A percentile compares a stretch with the other conserved stretches of the same genome.
Conservation (phyloP, 441 rosid genomes). For the Bruguiera hainesii region DNA sequence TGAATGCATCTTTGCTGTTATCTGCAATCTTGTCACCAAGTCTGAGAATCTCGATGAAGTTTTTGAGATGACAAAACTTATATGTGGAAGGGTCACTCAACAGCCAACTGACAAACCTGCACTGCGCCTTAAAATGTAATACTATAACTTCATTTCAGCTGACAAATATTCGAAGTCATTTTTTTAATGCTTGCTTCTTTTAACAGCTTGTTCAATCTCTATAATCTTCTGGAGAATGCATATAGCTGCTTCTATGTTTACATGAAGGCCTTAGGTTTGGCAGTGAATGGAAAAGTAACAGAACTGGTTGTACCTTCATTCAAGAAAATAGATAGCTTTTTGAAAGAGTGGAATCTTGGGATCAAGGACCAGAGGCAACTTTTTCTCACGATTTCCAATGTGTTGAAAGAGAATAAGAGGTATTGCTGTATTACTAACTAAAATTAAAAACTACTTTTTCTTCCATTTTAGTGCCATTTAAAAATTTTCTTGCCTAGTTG, state of each 20-base stretch:
- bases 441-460: neutral
- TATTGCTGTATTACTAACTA: conserved; percentile 13
- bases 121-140: conserved; percentile 88
- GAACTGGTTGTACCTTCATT: conserved; percentile 72
- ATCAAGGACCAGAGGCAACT: conserved; percentile 78
- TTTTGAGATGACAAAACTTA: conserved; percentile 68
- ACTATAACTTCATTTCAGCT: conserved; percentile 3
- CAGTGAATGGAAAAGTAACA: conserved; percentile 73
- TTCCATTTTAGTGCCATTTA: neutral
- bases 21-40: conserved; percentile 83
- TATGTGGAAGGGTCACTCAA: conserved; percentile 70
- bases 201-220: conserved; percentile 91
- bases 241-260: conserved; percentile 79
- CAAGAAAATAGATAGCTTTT: conserved; percentile 71
- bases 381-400: conserved; percentile 71
- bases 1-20: conserved; percentile 91
- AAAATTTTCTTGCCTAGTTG: neutral
- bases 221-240: conserved; percentile 72
- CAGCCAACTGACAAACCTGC: conserved; percentile 89
- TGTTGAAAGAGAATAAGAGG: conserved; percentile 79
- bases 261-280: conserved; percentile 70
- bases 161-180: conserved; percentile 6
- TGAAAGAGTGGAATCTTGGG: conserved; percentile 95
- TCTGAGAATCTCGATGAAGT: conserved; percentile 54
- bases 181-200: conserved; percentile 25